Base-by-base conservation (phyloP, 2,329 filamentous ascomycete species). In the Golovinomyces cichoracearum region DNA sequence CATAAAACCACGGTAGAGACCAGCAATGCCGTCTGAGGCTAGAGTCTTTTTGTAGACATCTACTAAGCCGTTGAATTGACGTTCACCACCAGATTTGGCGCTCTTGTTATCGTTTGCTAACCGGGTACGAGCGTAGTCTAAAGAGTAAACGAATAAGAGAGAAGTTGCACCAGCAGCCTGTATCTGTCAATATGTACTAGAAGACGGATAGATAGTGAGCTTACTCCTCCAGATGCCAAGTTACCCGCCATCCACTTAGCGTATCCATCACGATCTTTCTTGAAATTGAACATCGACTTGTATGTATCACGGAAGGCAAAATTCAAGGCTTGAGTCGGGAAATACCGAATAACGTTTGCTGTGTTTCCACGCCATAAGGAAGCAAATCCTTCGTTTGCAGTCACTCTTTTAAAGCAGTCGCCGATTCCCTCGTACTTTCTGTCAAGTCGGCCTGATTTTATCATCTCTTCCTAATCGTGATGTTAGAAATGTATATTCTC, bases 1-100 rank as follows among this genome's bases (percentile, higher is more conserved):
- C 77, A 86, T 85, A 83, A 98, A 98, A 77, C 90, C 90, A 93
- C 90, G 90, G 84, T 98, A 98, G 65, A 98, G 86, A 92, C 90
- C 90, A 66, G 80, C 82, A 73, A 98, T 76, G 92, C 90, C 90
- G 69, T 98, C 90, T 63, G 84, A 83, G 62, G 90, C 88, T 63
- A 98, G 78, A 64, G 90, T 98, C 90, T 98, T 98, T 76, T 84
- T 84, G 86, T 98, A 98, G 72, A 98, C 90, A 64, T 98, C 90
- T 60, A 98, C 69, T 63, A 98, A 81, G 71, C 90, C 90, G 80
- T 95, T 95, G 85, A 95, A 98, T 76, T 98, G 90, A 70, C 90
- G 90, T 59, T 86, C 86, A 78, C 90, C 90, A 72, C 83, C 82
- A 65, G 76, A 78, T 79, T 93, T 93, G 71, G 88, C 83, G 68